A percentile compares a stretch with the other conserved stretches of the same genome.
These are phyloP conservation scores for Crithidia expoeki DNA, from an alignment of 208 protist genomes.

Conservation along the genomic window DNA sequence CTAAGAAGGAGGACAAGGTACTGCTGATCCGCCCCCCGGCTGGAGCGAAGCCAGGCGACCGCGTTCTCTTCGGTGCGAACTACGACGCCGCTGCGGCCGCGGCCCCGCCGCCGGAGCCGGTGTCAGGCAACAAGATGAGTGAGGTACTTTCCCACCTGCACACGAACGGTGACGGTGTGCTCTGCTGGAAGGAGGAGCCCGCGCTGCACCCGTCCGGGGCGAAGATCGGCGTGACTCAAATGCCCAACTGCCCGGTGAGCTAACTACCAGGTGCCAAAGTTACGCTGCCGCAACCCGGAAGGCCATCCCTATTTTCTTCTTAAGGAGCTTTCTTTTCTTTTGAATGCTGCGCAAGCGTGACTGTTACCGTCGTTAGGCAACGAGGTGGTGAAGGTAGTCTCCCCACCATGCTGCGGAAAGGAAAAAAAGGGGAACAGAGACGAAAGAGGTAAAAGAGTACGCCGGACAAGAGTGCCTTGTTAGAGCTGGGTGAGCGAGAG, in stretches of 20 bases:
- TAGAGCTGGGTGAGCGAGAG: too few relatives aligned
- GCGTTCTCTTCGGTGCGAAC: constrained; percentile 56
- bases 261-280: not conserved
- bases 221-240: constrained; percentile 21
- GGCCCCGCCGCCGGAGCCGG: constrained; percentile 26
- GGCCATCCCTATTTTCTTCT: too few relatives aligned
- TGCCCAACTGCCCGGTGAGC: constrained; percentile 29
- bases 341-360: too few relatives aligned
- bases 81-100: constrained; percentile 32
- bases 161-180: constrained; percentile 52
- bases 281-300: not conserved
- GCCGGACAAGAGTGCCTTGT: too few relatives aligned
- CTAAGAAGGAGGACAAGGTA: constrained; percentile 57
- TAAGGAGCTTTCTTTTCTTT: too few relatives aligned
- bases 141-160: constrained; percentile 71
- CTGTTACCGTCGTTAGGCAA: too few relatives aligned
- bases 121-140: constrained; percentile 57
- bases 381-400: too few relatives aligned
- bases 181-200: constrained; percentile 69
- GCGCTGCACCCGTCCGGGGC: constrained; percentile 40
- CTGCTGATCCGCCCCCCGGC: constrained; percentile 65
- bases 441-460: too few relatives aligned
- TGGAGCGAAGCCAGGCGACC: constrained; percentile 66
- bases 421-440: too few relatives aligned
- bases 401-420: too few relatives aligned